Base-by-base conservation (phyloP, 2,329 filamentous ascomycete genomes). In the Blastomyces parvus region DNA sequence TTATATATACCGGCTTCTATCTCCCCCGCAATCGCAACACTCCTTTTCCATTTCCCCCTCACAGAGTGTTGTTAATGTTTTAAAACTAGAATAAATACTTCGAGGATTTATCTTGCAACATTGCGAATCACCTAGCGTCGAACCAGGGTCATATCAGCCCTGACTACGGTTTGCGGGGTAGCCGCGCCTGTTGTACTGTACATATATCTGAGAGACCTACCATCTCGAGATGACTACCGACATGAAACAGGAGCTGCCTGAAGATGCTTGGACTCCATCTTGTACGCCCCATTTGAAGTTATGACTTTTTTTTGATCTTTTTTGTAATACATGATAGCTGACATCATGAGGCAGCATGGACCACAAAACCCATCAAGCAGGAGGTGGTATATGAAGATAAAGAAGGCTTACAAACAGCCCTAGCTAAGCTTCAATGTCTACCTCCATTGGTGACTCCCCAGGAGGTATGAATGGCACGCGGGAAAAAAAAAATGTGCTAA, bases 371-470 rank as follows among this genome's bases (percentile, higher is more conserved):
- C 11, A 77, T 79, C 63, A 78, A 78, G 63, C 78, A 80, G 68
- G 77, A 77, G 69, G 78, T 80, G 36, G 67, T 74, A 36, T 81
- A 81, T 64, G 75, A 77, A n/a, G 77, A 81, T 67, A 62, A 69
- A 22, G 66, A 73, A 33, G 74, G 73, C 8, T 71, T 80, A 36
- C 68, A 76, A 55, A 70, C 71, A 27, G 76, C 78, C 3, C 66
- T 81, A 6, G 64, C 67, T 22, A 78, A 80, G 66, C 68, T 81
- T 46, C 73, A 78, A 63, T 74, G 71, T 59, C 71, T 81, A 6
- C 79, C 79, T 25, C 79, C 79, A 0, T 68, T 81, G 46, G 79
- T 81, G 22, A 80, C 79, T 17, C 75, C 78, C 14, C 74, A 74
- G 57, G 79, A 81, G 70, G 75, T 77, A 67, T 60, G 68, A 19